Evolutionary conservation across 257 asterid species (phyloP).

Genomic region (Henckelia pumila): DNA sequence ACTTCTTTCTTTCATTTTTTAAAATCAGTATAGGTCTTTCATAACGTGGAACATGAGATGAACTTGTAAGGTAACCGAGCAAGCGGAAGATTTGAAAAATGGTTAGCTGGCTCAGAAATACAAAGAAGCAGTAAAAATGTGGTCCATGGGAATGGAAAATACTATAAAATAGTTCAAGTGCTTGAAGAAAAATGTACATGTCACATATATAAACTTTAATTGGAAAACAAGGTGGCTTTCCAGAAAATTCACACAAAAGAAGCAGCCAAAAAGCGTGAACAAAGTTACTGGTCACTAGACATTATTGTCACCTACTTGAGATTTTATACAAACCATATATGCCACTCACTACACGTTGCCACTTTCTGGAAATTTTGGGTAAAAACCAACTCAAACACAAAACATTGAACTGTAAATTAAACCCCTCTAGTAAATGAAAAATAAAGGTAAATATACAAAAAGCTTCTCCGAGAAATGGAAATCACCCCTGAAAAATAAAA

Average conservation of each 20-base stretch:
- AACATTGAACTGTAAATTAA: slow-evolving; percentile 1
- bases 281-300: too few species aligned
- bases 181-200: background rate
- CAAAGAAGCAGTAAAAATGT: background rate
- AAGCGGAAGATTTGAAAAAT: background rate
- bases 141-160: background rate
- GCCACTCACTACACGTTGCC: slow-evolving; percentile 33
- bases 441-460: slow-evolving; percentile 21
- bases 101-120: background rate
- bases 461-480: slow-evolving; percentile 22
- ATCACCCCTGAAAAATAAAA: slow-evolving; percentile 24
- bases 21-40: background rate
- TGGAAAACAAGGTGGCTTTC: background rate
- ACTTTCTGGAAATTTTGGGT: slow-evolving; percentile 19
- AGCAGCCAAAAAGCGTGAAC: background rate
- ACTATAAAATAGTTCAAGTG: background rate
- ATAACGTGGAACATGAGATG: background rate
- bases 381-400: slow-evolving; percentile 15
- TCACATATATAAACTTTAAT: background rate
- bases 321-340: slow-evolving; percentile 27
- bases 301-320: background rate
- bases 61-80: background rate
- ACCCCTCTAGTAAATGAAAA: slow-evolving; percentile 25
- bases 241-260: background rate
- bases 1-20: background rate